A percentile compares a stretch with the other conserved stretches of the same genome.
Conservation (phyloP, 1,284 basidiomycete genomes). For the Gymnopus androsaceus region DNA sequence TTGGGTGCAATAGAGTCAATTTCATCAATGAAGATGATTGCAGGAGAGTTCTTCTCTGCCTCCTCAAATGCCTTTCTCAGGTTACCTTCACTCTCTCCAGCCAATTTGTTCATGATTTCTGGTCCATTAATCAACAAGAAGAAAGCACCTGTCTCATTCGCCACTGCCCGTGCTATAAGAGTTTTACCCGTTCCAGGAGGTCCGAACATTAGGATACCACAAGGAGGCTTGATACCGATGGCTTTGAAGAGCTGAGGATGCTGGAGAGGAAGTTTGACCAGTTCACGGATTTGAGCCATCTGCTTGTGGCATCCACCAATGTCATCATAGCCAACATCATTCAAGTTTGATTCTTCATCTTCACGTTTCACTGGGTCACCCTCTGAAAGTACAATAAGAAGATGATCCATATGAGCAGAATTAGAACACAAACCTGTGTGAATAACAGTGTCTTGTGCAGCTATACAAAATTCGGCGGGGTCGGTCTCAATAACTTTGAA, state of each 20-base stretch:
- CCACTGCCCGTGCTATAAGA: slow-evolving; percentile 97
- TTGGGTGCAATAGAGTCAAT: slow-evolving; percentile 99
- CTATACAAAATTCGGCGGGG: slow-evolving; percentile 94
- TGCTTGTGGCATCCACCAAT: slow-evolving; percentile 99
- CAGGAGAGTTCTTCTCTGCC: slow-evolving; percentile 99
- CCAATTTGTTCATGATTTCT: slow-evolving; percentile 99
- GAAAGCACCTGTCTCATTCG: slow-evolving; percentile 99
- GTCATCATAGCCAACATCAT: slow-evolving; percentile 98
- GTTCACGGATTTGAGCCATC: slow-evolving; percentile 99
- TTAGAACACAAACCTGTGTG: slow-evolving; percentile 67
- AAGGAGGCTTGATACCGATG: slow-evolving; percentile 99
- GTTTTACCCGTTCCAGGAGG: slow-evolving; percentile 98
- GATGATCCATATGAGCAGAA: slow-evolving; percentile 20
- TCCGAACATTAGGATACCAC: slow-evolving; percentile 95
- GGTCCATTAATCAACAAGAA: slow-evolving; percentile 99
- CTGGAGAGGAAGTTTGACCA: slow-evolving; percentile 95
- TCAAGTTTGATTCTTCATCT: slow-evolving; percentile 96
- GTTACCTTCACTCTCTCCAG: slow-evolving; percentile 97
- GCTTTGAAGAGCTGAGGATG: slow-evolving; percentile 99
- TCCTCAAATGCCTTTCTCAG: slow-evolving; percentile 98
- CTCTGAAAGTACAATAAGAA: slow-evolving; percentile 51
- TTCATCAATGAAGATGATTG: slow-evolving; percentile 99
- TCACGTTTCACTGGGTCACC: slow-evolving; percentile 99
- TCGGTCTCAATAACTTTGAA: slow-evolving; percentile 98
- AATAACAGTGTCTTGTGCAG: slow-evolving; percentile 95